Conservation (phyloP, 129 eudicot species). For the Flaveria bidentis region DNA sequence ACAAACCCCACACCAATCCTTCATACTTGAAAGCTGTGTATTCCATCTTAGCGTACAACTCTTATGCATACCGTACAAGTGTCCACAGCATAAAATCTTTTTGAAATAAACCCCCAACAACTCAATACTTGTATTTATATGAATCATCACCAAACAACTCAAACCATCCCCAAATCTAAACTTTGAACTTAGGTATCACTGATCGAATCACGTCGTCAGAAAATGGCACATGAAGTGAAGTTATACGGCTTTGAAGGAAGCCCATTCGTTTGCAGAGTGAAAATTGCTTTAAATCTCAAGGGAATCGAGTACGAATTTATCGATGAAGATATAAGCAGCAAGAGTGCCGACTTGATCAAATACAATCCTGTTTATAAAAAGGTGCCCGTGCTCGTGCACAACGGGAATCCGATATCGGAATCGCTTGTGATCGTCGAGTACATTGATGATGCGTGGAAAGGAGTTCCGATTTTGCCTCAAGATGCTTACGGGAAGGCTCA, state of each 20-base stretch:
- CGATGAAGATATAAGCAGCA: slow-evolving; percentile 25
- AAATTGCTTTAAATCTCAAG: slow-evolving; percentile 41
- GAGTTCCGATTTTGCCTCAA: slow-evolving; percentile 29
- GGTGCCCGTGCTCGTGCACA: slow-evolving; percentile 35
- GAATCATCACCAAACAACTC: too few relatives aligned
- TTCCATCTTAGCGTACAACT: too few relatives aligned
- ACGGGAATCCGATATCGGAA: slow-evolving; percentile 38
- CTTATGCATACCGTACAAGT: too few relatives aligned
- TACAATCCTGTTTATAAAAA: slow-evolving; percentile 38
- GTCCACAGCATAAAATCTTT: too few relatives aligned
- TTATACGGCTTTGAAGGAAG: slow-evolving; percentile 16
- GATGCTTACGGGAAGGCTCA: slow-evolving; percentile 35
- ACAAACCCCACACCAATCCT: too few relatives aligned
- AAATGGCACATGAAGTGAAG: slow-evolving; percentile 34
- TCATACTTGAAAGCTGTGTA: too few relatives aligned
- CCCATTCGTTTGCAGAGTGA: slow-evolving; percentile 25
- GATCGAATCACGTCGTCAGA: not conserved
- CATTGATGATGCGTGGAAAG: slow-evolving; percentile 34
- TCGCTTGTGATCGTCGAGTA: slow-evolving; percentile 40
- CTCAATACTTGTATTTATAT: too few relatives aligned
- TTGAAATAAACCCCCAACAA: too few relatives aligned
- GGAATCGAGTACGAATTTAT: slow-evolving; percentile 20
- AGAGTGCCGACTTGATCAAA: slow-evolving; percentile 30
- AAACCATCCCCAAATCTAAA: too few relatives aligned
- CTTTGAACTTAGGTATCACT: not conserved